Evolutionary conservation across 345 rosid species (phyloP), one percentile per base, ranked within the genome.

Genomic region (Schrenkiella parvula): DNA sequence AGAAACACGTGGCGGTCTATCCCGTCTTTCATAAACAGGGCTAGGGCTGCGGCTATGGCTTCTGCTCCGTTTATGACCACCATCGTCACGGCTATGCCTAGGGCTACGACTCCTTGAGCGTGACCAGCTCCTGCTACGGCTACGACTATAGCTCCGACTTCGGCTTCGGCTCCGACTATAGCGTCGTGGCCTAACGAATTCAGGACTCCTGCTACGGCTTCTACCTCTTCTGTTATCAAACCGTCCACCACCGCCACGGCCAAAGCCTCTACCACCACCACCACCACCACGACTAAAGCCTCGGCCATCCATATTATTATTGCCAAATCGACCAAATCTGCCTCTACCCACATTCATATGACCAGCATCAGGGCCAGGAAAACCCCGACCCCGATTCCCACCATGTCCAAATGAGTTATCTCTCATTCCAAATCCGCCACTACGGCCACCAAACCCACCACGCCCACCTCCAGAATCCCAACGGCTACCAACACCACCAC

Each of bases 201-300:
- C 87, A 28, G 93, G 96, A 78, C 96, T 95, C 69, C 85, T 84
- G 61, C 98, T 87, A 66, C 72, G 81, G 72, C 88, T 88, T 83
- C 97, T 82, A 31, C 89, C 92, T 75, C 93, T 83, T 80, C 95
- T 91, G 70, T 82, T 84, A 67, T 85, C 96, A 81, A 88, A 89
- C 63, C 91, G 78, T 21, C 97, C 93, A 13, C 84, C 80, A 6
- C 62, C 59, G 31, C 70, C 79, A 34, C 79, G 85, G 68, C 86
- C 90, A 78, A 87, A 89, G 52, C 91, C 82, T 42, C 96, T 92
- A 14, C 87, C 79, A 6, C 96, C 73, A 42, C 87, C 73, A 42
- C 87, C 69, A 35, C 88, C 72, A 55, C 66, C 62, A 29, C 87
- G 85, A 1, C 91, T 86, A 22, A 89, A 90, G 46, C 95, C 87